Evolutionary conservation across 805 yeast genomes (phyloP).

Genomic region (Ogataea naganishii): DNA sequence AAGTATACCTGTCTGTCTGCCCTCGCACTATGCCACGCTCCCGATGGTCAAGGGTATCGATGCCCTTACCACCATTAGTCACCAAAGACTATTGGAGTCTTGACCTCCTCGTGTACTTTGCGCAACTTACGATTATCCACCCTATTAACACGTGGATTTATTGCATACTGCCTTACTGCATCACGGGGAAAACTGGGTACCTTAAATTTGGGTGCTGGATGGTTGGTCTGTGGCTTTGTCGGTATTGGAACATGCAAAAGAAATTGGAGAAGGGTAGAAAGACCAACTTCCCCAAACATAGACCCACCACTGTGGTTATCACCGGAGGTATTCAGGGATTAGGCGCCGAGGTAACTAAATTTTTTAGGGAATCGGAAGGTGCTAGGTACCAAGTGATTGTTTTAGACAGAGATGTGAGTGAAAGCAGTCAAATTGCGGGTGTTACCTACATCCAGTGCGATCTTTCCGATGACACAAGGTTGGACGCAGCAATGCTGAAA

Average conservation of each 20-base stretch:
- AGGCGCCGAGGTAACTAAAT: conserved; percentile 32
- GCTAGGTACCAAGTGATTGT: conserved; percentile 18
- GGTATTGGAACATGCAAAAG: conserved; percentile 2
- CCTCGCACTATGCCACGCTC: no score
- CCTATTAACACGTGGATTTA: conserved; percentile 14
- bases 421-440: conserved; percentile 8
- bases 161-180: conserved; percentile 2
- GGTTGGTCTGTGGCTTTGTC: conserved; percentile 9
- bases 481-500: conserved; percentile 12
- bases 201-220: conserved; percentile 12
- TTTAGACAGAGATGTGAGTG: conserved; percentile 22
- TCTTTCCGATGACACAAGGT: conserved; percentile 6
- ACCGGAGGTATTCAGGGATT: conserved; percentile 48
- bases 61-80: no score
- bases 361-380: conserved; percentile 9
- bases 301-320: conserved; percentile 23
- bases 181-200: conserved; percentile 2
- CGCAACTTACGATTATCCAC: conserved; percentile 8
- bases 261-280: conserved; percentile 1
- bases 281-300: conserved; percentile 1
- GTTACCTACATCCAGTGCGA: conserved; percentile 20
- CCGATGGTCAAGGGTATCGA: no score
- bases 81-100: no score
- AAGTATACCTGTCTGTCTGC: no score
- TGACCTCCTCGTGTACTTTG: conserved; percentile 10